Evolutionary conservation across 805 yeast genomes (phyloP), one percentile per base, ranked within the genome.

Genomic region (Diddensiella transvaalensis): DNA sequence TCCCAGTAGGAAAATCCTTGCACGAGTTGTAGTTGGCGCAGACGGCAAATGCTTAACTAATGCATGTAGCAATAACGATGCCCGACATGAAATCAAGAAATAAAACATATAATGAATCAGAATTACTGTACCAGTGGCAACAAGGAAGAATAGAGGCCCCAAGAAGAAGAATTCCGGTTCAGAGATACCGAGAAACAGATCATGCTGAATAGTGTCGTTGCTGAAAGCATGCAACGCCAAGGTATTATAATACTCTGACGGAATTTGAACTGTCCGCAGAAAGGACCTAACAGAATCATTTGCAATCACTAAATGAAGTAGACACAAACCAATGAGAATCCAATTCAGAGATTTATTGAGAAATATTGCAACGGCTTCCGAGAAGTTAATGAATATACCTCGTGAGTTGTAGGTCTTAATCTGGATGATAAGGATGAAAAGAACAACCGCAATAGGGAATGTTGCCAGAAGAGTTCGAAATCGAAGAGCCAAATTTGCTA

Each of bases 401-500:
- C 66, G 64, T 29, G 65, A 52, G 45, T 69, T 62, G 59, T 73
- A 83, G 17, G 59, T 56, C 30, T 58, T 57, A 44, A 84, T 69
- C 62, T 90, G 97, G 18, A 79, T 57, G 2, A 77, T 57, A 40
- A 84, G 54, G 0, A 77, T 75, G 15, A 79, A 48, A 0, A 79
- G 65, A 1, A 82, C 73, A 15, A 85, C 69, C 35, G 80, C 78
- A 1, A 83, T 70, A 2, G 95, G 89, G 46, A 85, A 74, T 1
- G 89, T 75, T 3, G 86, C 83, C 36, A 85, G 69, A 1, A 86
- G 79, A 11, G 91, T 73, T 59, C 99, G 74, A 64, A 85, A 91
- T 48, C 95, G 73, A 56, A 89, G 70, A 3, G 86, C 83, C 41
- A 90, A 66, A 54, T 85, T 72, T 48, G 82, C 83, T 50, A 90